Conservation (phyloP, 169 alveolate genomes). For the Plasmodium blacklocki region DNA sequence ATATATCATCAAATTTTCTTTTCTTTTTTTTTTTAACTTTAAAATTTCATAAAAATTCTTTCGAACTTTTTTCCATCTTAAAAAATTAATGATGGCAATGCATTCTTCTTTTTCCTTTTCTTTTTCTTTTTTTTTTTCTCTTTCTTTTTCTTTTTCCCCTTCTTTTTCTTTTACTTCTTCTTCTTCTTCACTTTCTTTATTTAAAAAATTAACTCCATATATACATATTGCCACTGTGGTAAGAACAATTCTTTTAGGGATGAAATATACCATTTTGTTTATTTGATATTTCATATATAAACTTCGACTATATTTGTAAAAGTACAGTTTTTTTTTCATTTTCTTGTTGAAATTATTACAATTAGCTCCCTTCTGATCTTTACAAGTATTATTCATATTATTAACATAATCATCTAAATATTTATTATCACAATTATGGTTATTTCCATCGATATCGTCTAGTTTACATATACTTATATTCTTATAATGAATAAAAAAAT, state of each 20-base stretch:
- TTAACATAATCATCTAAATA: too few relatives aligned
- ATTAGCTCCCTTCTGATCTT: too few relatives aligned
- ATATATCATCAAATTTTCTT: constrained; percentile 18
- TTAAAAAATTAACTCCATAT: constrained; percentile 25
- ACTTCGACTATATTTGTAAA: constrained; percentile 19
- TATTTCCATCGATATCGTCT: neutral
- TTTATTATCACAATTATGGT: too few relatives aligned
- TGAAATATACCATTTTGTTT: constrained; percentile 15
- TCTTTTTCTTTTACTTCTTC: too few relatives aligned
- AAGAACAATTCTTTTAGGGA: constrained; percentile 11
- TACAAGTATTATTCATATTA: too few relatives aligned
- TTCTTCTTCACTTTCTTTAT: neutral
- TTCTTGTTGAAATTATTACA: neutral
- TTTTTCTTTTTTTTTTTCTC: neutral
- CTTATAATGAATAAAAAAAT: constrained; percentile 39
- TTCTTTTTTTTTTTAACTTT: constrained; percentile 23
- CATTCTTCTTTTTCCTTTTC: constrained; percentile 31
- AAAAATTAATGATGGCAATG: constrained; percentile 21
- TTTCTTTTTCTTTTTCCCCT: neutral
- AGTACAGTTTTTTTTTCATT: neutral
- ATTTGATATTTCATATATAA: constrained; percentile 19
- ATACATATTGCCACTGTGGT: constrained; percentile 40
- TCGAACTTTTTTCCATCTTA: constrained; percentile 49
- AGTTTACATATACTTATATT: neutral
- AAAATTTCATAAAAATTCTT: constrained; percentile 42